These are phyloP conservation scores for Cyphellophora europaea DNA, from an alignment of 2,329 filamentous ascomycete species.

Conservation along the genomic window DNA sequence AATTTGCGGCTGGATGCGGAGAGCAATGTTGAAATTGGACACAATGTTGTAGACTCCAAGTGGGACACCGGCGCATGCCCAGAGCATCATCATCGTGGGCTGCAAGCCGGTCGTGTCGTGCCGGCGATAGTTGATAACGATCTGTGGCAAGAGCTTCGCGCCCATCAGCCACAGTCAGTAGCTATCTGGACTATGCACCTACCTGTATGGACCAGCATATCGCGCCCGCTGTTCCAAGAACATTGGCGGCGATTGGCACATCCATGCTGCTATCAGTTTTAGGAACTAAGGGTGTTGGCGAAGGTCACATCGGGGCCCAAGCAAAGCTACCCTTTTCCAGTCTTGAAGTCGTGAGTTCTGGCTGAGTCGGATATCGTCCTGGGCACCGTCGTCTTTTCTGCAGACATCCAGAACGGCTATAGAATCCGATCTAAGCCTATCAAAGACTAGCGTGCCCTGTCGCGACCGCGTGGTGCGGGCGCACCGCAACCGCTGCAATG, in stretches of 20 bases:
- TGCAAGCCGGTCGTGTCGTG: conserved; percentile 59
- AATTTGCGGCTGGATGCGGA: conserved; percentile 49
- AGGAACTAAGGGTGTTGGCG: too few relatives aligned
- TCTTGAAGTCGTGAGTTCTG: too few relatives aligned
- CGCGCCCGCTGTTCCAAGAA: conserved; percentile 51
- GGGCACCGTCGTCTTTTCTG: too few relatives aligned
- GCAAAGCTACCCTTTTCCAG: too few relatives aligned
- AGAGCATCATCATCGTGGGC: conserved; percentile 63
- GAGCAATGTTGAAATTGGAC: conserved; percentile 42
- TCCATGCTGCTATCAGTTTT: conserved; percentile 45
- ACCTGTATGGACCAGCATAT: conserved; percentile 61
- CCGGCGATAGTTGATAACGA: conserved; percentile 56
- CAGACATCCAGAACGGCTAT: too few relatives aligned
- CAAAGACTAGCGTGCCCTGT: neutral
- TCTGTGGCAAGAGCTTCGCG: conserved; percentile 57
- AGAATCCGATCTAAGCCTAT: too few relatives aligned
- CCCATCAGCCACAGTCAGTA: neutral
- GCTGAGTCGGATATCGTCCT: too few relatives aligned
- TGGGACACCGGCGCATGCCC: conserved; percentile 58
- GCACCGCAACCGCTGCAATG: neutral
- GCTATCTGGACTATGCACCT: conserved; percentile 8
- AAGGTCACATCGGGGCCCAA: too few relatives aligned
- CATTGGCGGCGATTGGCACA: conserved; percentile 45
- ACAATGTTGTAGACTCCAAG: conserved; percentile 54
- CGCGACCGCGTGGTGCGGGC: neutral